phyloP scores from a whole-genome alignment of 345 rosid species.

The Populus euphratica region DNA sequence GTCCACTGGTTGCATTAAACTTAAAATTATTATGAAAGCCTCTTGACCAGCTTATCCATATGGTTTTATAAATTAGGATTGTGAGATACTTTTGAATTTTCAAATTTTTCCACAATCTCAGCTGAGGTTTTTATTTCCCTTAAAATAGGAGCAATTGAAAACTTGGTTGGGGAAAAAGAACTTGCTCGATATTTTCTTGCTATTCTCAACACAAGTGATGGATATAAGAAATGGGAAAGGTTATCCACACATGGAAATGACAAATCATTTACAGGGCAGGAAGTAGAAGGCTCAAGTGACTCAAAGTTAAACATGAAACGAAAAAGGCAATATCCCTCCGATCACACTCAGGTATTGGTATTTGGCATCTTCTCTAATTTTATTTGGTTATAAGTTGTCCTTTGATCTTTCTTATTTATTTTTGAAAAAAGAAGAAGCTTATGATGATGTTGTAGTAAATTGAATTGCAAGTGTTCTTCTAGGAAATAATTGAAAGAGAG shows the following conservation, averaged over 20 bases:
- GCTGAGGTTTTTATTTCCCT: neutral
- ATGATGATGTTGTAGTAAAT: no score
- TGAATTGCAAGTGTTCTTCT: no score
- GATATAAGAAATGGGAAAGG: constrained; percentile 69
- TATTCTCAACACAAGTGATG: constrained; percentile 49
- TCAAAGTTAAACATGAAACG: constrained; percentile 20
- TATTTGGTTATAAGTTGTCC: no score
- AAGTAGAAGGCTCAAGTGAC: constrained; percentile 21
- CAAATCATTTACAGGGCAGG: constrained; percentile 14
- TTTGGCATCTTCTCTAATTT: neutral
- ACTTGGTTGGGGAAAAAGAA: constrained; percentile 48
- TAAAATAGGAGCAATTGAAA: constrained; percentile 61
- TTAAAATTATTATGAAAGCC: neutral
- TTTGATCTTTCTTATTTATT: no score
- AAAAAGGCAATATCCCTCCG: constrained; percentile 49
- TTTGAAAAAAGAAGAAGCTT: no score
- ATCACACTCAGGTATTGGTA: constrained; percentile 70
- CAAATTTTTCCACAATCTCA: neutral
- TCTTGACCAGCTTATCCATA: neutral
- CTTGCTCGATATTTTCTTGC: constrained; percentile 58
- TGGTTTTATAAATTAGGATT: neutral
- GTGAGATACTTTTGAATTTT: neutral
- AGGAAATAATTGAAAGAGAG: no score
- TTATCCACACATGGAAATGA: constrained; percentile 17
- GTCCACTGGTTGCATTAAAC: neutral